Percentiles rank a stretch among this genome's conserved stretches.
phyloP scores from a whole-genome alignment of 2,329 filamentous ascomycete genomes.

The Fusarium caatingaense region DNA sequence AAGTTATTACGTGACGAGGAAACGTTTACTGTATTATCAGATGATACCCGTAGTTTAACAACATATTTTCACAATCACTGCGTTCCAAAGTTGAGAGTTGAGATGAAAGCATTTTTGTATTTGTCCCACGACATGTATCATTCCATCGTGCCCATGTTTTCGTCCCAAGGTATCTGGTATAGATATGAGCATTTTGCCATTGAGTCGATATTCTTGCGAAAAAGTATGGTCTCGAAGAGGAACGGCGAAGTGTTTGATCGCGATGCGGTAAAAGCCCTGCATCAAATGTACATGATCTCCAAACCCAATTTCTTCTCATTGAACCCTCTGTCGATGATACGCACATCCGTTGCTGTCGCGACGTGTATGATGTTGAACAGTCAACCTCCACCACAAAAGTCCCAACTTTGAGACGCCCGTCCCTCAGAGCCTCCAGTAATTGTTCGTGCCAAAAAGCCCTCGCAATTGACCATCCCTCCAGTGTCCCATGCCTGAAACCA shows the following conservation, averaged over 20 bases:
- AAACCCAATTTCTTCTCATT: not conserved
- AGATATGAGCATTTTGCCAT: no score
- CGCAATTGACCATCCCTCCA: not conserved
- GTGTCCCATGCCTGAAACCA: no score
- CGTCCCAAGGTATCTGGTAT: no score
- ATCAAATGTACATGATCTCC: not conserved
- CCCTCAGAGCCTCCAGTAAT: no score
- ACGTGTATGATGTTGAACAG: no score
- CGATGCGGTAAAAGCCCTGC: not conserved
- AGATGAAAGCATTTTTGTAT: not conserved
- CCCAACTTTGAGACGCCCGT: not conserved
- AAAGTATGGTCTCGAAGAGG: no score
- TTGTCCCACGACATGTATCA: accelerated
- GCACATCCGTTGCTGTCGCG: no score
- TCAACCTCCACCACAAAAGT: not conserved
- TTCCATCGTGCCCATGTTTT: accelerated
- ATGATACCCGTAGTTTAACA: slow-evolving; percentile 44
- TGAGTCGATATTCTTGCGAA: no score
- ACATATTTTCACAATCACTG: not conserved
- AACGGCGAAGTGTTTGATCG: not conserved
- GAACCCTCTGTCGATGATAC: not conserved
- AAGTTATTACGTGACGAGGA: not conserved
- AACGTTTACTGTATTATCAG: slow-evolving; percentile 16
- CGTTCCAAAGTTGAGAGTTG: not conserved
- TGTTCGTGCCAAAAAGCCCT: not conserved